Evolutionary conservation across 1,284 basidiomycete genomes (phyloP).

Genomic region (Coriolopsis trogii): DNA sequence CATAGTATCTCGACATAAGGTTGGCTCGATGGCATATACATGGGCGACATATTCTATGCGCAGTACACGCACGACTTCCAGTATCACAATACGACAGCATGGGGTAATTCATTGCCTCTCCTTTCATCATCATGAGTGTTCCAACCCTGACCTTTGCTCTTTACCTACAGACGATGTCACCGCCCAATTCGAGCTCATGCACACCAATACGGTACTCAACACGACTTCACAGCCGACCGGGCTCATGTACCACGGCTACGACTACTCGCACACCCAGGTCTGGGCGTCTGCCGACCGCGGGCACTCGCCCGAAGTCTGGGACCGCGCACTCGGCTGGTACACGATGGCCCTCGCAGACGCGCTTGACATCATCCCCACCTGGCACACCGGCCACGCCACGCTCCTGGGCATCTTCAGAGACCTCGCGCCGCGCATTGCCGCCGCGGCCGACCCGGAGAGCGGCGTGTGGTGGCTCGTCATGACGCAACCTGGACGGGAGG

Average conservation of each 20-base stretch:
- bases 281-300: constrained; percentile 52
- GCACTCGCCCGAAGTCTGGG: constrained; percentile 52
- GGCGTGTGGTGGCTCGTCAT: constrained; percentile 57
- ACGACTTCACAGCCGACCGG: constrained; percentile 33
- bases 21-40: background rate
- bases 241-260: constrained; percentile 54
- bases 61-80: constrained; percentile 44
- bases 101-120: constrained; percentile 34
- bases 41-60: constrained; percentile 45
- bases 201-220: constrained; percentile 46
- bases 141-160: no score
- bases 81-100: constrained; percentile 42
- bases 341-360: constrained; percentile 53
- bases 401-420: constrained; percentile 38
- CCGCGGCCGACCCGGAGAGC: constrained; percentile 42
- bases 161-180: constrained; percentile 41
- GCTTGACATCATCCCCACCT: constrained; percentile 41
- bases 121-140: background rate
- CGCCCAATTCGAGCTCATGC: constrained; percentile 47
- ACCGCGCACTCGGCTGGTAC: constrained; percentile 53
- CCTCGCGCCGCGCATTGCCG: constrained; percentile 40
- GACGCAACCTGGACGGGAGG: constrained; percentile 46
- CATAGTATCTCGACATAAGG: background rate
- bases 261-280: constrained; percentile 42
- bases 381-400: constrained; percentile 4